Evolutionary conservation across 2,329 filamentous ascomycete genomes (phyloP).

Genomic region (Proliferodiscus dingleyae): DNA sequence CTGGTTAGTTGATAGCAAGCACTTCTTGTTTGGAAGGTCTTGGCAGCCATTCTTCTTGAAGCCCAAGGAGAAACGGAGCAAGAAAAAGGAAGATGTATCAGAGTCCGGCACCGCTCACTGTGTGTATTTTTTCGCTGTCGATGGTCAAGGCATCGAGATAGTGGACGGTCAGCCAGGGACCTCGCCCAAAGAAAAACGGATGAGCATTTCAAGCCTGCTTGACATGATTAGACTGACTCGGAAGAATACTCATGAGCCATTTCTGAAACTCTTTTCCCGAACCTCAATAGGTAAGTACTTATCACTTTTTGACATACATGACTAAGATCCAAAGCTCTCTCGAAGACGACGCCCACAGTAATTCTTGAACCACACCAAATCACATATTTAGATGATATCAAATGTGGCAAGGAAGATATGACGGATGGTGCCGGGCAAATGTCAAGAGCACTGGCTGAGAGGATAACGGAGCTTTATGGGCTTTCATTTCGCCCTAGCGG

Average conservation of each 20-base stretch:
- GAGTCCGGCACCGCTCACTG: conserved; percentile 37
- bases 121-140: conserved; percentile 51
- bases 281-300: conserved; percentile 49
- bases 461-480: conserved; percentile 47
- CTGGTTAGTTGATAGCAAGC: conserved; percentile 35
- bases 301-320: too few species aligned
- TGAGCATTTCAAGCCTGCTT: conserved; percentile 41
- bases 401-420: conserved; percentile 43
- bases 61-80: conserved; percentile 29
- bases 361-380: conserved; percentile 46
- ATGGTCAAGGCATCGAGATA: conserved; percentile 32
- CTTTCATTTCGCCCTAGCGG: conserved; percentile 53
- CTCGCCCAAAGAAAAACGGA: conserved; percentile 6
- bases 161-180: not conserved
- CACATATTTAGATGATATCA: conserved; percentile 24
- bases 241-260: conserved; percentile 41
- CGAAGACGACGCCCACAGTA: conserved; percentile 32
- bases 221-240: conserved; percentile 47
- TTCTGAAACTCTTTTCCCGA: conserved; percentile 54
- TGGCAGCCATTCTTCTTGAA: conserved; percentile 30
- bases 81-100: conserved; percentile 32
- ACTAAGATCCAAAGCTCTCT: too few species aligned
- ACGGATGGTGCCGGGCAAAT: conserved; percentile 64
- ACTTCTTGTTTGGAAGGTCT: conserved; percentile 24
- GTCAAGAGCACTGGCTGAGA: conserved; percentile 53